Percentiles rank a stretch among this genome's conserved stretches.
Conservation (phyloP, 306 rosid genomes). For the Oxytropis ochrocephala region DNA sequence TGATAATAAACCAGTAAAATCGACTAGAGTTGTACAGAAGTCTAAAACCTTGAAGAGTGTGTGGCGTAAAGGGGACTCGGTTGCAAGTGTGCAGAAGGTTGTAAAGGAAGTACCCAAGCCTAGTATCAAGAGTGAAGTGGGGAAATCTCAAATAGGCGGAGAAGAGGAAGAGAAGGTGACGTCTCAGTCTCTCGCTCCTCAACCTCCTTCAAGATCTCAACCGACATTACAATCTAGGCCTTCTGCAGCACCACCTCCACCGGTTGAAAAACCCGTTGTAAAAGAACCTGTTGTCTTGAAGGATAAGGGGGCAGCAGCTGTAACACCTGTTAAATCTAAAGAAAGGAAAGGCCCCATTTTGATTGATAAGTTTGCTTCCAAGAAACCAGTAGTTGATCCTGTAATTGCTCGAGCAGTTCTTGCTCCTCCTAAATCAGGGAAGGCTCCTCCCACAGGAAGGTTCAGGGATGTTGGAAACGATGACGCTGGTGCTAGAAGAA, state of each 20-base stretch:
- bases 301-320: conserved; percentile 68
- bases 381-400: conserved; percentile 66
- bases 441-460: conserved; percentile 59
- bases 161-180: conserved; percentile 28
- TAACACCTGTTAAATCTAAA: conserved; percentile 31
- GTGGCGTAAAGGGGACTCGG: conserved; percentile 92
- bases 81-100: conserved; percentile 59
- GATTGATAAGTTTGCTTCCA: conserved; percentile 86
- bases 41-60: conserved; percentile 81
- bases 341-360: conserved; percentile 71
- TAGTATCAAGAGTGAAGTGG: conserved; percentile 26
- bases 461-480: conserved; percentile 64
- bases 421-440: conserved; percentile 78
- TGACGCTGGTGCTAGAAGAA: conserved; percentile 60
- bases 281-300: conserved; percentile 72
- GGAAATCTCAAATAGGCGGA: conserved; percentile 30
- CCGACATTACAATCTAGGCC: conserved; percentile 71
- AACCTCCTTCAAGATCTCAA: conserved; percentile 52
- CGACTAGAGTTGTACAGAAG: conserved; percentile 25
- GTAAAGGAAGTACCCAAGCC: conserved; percentile 53
- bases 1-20: conserved; percentile 20
- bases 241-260: conserved; percentile 50
- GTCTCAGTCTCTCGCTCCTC: conserved; percentile 38
- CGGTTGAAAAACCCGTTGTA: conserved; percentile 56
- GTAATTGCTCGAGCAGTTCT: conserved; percentile 56